A percentile compares a stretch with the other conserved stretches of the same genome.
Conservation (phyloP, 2,329 filamentous ascomycete genomes). For the Ophiostoma quercus region DNA sequence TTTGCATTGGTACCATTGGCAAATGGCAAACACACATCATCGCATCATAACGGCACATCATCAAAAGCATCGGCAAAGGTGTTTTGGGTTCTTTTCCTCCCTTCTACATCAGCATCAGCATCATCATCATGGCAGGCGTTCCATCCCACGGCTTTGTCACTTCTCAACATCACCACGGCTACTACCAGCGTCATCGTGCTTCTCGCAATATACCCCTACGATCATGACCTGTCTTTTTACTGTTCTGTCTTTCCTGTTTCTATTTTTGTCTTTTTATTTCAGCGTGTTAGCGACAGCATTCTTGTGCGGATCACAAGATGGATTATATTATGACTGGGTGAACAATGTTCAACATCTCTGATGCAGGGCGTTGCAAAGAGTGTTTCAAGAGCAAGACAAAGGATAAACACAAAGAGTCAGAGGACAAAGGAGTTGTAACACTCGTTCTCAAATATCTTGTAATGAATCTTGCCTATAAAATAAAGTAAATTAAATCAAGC, state of each 20-base stretch:
- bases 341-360: no score
- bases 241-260: neutral
- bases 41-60: neutral
- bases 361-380: no score
- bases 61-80: neutral
- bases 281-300: no score
- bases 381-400: neutral
- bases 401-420: neutral
- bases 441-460: neutral
- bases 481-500: neutral
- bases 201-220: slow-evolving; percentile 13
- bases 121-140: neutral
- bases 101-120: neutral
- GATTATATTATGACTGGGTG: neutral
- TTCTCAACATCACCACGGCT: neutral
- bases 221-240: slow-evolving; percentile 12
- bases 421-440: no score
- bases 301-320: no score
- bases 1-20: neutral
- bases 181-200: neutral
- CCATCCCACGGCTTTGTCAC: neutral
- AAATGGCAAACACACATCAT: slow-evolving; percentile 1
- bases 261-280: neutral
- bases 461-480: neutral
- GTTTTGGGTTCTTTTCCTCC: neutral